These are phyloP conservation scores for Trichosporon asahii DNA, from an alignment of 1,284 basidiomycete species.

Conservation along the genomic window DNA sequence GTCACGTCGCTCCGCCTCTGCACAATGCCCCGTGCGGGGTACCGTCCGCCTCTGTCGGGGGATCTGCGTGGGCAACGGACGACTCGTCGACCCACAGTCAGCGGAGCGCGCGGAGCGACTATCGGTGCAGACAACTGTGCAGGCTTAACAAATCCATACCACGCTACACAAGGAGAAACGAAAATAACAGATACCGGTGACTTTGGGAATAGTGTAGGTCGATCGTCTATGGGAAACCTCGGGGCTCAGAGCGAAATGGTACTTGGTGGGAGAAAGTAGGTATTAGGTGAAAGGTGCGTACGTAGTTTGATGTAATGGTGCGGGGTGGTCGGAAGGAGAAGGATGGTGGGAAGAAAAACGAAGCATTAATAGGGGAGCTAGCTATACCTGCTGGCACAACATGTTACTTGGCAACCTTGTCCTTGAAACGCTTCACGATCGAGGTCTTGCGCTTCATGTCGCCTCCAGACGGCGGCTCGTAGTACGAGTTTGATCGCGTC, in stretches of 20 bases:
- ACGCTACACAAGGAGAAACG: not conserved
- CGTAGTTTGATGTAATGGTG: not conserved
- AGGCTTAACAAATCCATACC: not conserved
- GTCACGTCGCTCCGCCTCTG: not conserved
- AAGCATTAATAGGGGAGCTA: not conserved
- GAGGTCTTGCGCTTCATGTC: conserved; percentile 45
- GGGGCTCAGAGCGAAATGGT: not conserved
- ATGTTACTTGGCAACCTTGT: conserved; percentile 34
- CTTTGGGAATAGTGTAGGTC: not conserved
- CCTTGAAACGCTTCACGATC: conserved; percentile 49
- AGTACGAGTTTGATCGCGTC: conserved; percentile 5
- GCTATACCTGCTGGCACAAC: not conserved
- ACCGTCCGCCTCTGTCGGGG: no score
- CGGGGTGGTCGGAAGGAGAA: not conserved
- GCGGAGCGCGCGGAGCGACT: no score
- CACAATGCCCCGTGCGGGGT: not conserved
- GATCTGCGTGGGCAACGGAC: no score
- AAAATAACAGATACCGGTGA: conserved; percentile 21
- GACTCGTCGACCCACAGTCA: no score
- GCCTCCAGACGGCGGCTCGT: not conserved
- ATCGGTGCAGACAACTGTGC: no score
- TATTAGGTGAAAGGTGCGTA: not conserved
- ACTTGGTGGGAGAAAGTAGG: not conserved
- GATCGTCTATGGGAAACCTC: not conserved
- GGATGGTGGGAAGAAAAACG: not conserved